Conservation (phyloP, 2,329 filamentous ascomycete species). For the Neurospora sp. region DNA sequence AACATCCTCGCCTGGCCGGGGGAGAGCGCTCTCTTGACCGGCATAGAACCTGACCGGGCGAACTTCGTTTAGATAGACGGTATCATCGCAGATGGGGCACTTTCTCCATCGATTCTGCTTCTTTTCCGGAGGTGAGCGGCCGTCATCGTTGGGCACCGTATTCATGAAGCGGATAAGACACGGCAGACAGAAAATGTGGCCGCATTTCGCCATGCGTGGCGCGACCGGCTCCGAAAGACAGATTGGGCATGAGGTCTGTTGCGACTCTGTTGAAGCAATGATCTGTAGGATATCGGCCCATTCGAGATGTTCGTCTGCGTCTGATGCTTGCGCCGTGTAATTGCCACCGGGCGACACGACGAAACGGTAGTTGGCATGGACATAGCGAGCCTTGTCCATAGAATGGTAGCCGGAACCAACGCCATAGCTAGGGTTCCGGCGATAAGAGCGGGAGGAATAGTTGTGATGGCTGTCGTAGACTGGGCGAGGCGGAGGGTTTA, state of each 20-base stretch:
- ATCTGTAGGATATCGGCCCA: slow-evolving; percentile 90
- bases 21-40: slow-evolving; percentile 74
- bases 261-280: slow-evolving; percentile 80
- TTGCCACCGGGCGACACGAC: slow-evolving; percentile 75
- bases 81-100: slow-evolving; percentile 92
- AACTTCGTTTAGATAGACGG: slow-evolving; percentile 83
- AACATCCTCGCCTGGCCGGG: slow-evolving; percentile 78
- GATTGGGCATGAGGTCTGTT: slow-evolving; percentile 84
- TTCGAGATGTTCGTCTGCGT: slow-evolving; percentile 82
- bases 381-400: slow-evolving; percentile 78
- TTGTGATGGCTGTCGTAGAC: slow-evolving; percentile 46
- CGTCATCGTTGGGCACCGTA: slow-evolving; percentile 60
- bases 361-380: slow-evolving; percentile 97
- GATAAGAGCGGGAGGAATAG: slow-evolving; percentile 45
- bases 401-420: slow-evolving; percentile 83
- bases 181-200: slow-evolving; percentile 91
- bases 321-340: slow-evolving; percentile 70
- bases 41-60: slow-evolving; percentile 84
- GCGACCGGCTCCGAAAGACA: slow-evolving; percentile 89
- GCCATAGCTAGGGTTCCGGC: slow-evolving; percentile 72
- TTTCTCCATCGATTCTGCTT: slow-evolving; percentile 75
- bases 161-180: slow-evolving; percentile 96
- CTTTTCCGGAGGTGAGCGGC: slow-evolving; percentile 29
- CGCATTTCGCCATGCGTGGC: slow-evolving; percentile 92
- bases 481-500: slow-evolving; percentile 68